Conservation (phyloP, 2,329 filamentous ascomycete species). For the Colletotrichum sp. region DNA sequence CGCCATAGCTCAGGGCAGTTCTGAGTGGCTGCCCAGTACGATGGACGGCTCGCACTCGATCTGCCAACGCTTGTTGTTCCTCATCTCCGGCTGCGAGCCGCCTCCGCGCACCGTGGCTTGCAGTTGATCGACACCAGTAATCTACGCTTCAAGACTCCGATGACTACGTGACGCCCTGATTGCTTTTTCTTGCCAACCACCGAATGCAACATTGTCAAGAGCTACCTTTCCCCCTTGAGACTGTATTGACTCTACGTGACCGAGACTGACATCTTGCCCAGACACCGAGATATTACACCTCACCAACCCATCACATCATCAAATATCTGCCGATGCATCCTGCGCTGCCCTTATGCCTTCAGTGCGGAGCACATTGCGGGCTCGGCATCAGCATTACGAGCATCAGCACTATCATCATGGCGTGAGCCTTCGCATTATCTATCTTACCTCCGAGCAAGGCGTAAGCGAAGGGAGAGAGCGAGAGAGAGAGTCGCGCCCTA, state of each 20-base stretch:
- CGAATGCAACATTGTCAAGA: background rate
- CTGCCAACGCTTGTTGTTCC: background rate
- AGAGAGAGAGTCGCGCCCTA: background rate
- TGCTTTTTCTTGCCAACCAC: background rate
- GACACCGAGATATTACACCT: background rate
- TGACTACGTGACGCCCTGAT: background rate
- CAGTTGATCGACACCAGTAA: conserved; percentile 6
- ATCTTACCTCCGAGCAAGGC: background rate
- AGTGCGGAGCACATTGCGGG: background rate
- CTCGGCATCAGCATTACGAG: background rate
- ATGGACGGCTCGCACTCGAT: background rate
- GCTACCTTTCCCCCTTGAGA: background rate
- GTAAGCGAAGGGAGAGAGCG: background rate
- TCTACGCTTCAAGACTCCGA: background rate
- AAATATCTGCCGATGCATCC: background rate
- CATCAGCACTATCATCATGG: background rate
- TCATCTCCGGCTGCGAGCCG: background rate
- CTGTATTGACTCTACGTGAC: background rate
- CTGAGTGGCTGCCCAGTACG: background rate
- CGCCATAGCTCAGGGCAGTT: conserved; percentile 7
- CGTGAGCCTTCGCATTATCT: background rate
- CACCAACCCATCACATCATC: background rate
- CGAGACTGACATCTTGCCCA: background rate
- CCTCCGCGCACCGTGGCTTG: conserved; percentile 5
- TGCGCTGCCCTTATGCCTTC: background rate